phyloP scores from a whole-genome alignment of 495 filamentous ascomycete species.

The Jackrogersella minutella region DNA sequence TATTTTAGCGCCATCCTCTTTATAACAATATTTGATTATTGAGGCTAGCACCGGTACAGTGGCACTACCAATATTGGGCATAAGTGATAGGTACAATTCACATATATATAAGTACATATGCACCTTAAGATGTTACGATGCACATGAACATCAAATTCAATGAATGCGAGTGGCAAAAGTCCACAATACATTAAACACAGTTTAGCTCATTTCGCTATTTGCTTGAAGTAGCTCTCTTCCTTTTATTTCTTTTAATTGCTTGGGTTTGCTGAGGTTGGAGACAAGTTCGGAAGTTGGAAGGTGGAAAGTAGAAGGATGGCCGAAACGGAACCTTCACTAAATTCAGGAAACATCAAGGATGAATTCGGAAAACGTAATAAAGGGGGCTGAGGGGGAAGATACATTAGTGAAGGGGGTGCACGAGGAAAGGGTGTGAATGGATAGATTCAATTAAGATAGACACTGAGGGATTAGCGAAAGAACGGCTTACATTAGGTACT shows the following conservation, averaged over 20 bases:
- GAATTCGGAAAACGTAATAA: conserved; percentile 41
- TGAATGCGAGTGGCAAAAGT: conserved; percentile 2
- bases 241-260: conserved; percentile 24
- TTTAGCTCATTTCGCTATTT: conserved; percentile 13
- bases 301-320: conserved; percentile 26
- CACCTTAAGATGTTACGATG: not conserved
- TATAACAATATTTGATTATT: conserved; percentile 22
- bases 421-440: conserved; percentile 7
- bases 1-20: not conserved
- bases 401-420: not conserved
- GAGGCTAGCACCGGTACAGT: conserved; percentile 9
- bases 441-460: conserved; percentile 25
- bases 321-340: conserved; percentile 32
- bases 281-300: conserved; percentile 20
- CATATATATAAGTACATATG: no score
- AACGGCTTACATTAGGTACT: not conserved
- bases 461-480: not conserved
- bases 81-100: no score
- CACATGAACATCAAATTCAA: not conserved
- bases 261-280: conserved; percentile 21
- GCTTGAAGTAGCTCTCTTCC: not conserved
- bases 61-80: no score
- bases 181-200: not conserved
- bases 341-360: conserved; percentile 19
- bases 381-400: conserved; percentile 31